Conservation (phyloP, 352 stramenopile genomes). For the Elongisporangium prolatum region DNA sequence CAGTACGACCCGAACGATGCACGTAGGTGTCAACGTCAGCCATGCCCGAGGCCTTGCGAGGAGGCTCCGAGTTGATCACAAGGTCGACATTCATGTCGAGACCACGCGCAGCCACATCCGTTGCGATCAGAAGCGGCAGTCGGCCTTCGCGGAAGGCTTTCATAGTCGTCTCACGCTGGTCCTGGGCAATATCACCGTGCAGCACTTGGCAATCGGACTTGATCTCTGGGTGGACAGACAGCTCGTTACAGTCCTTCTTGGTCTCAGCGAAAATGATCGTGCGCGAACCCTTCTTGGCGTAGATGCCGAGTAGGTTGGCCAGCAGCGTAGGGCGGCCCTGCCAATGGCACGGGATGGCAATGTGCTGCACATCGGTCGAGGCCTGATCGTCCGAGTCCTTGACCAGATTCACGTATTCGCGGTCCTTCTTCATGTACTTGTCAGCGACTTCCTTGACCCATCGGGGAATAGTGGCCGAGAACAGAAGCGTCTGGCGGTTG, state of each 20-base stretch:
- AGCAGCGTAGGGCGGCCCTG: constrained; percentile 74
- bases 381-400: constrained; percentile 87
- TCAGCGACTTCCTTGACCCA: constrained; percentile 91
- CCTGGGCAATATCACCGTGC: constrained; percentile 96
- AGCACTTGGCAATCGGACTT: constrained; percentile 88
- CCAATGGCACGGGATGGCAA: constrained; percentile 92
- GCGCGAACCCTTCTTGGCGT: constrained; percentile 83
- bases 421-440: constrained; percentile 89
- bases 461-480: constrained; percentile 91
- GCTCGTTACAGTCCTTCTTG: constrained; percentile 94
- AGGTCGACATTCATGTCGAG: constrained; percentile 97
- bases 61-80: constrained; percentile 95
- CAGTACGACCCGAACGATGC: constrained; percentile 96
- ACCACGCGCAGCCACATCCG: too few relatives aligned
- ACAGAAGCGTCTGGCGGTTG: constrained; percentile 85
- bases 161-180: constrained; percentile 97
- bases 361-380: constrained; percentile 90
- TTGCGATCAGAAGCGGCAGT: constrained; percentile 95
- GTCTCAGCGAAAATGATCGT: constrained; percentile 94
- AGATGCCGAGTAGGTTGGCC: constrained; percentile 74
- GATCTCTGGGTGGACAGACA: constrained; percentile 86
- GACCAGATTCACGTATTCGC: constrained; percentile 90
- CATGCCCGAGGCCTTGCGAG: constrained; percentile 70
- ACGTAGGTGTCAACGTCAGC: constrained; percentile 97
- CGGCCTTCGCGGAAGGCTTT: constrained; percentile 94